Evolutionary conservation across 1,284 basidiomycete species (phyloP).

Genomic region (Sporisorium exsertum): DNA sequence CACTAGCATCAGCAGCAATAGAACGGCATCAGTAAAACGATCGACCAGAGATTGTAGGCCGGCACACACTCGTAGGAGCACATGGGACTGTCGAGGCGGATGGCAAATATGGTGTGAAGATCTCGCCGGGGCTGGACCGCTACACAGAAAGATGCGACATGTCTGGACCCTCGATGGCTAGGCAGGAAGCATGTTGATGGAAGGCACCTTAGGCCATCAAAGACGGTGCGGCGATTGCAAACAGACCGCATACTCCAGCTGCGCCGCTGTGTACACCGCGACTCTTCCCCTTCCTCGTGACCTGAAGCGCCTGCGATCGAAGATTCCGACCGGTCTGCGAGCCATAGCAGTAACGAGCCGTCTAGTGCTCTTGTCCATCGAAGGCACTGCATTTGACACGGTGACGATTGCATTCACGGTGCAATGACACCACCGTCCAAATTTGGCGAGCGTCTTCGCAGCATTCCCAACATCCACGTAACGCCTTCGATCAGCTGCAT

Average conservation of each 20-base stretch:
- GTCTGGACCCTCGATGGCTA: background rate
- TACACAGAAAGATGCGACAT: background rate
- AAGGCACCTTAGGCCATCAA: background rate
- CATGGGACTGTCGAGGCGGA: background rate
- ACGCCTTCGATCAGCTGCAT: slow-evolving; percentile 1
- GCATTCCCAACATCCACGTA: background rate
- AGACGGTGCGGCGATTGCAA: background rate
- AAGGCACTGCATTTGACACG: background rate
- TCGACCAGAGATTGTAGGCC: too few species aligned
- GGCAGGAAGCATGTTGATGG: background rate
- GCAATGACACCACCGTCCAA: background rate
- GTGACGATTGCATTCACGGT: background rate
- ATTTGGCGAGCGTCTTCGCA: background rate
- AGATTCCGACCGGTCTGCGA: background rate
- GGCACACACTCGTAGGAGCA: background rate
- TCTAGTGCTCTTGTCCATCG: background rate
- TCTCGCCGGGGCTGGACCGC: too few species aligned
- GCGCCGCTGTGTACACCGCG: background rate
- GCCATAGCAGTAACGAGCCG: background rate
- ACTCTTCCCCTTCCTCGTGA: background rate
- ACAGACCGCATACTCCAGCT: background rate
- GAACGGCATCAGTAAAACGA: too few species aligned
- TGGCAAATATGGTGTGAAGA: background rate
- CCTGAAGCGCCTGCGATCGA: background rate
- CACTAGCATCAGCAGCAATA: background rate